These are phyloP conservation scores for Hymenoscyphus linearis DNA, from an alignment of 2,329 filamentous ascomycete genomes.

Conservation along the genomic window DNA sequence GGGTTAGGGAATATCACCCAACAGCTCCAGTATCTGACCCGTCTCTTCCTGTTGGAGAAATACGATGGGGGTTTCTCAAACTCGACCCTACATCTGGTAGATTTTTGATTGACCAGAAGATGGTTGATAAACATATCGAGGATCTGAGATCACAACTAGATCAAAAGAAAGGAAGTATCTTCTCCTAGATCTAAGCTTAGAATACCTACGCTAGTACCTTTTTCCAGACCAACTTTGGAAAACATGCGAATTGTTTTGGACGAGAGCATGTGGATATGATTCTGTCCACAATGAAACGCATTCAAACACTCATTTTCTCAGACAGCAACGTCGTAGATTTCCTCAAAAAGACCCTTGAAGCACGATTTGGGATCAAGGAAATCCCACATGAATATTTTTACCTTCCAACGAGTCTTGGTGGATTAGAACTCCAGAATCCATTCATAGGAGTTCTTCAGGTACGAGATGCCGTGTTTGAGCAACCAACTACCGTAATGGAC, in stretches of 20 bases:
- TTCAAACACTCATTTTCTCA: constrained; percentile 46
- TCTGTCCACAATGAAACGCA: constrained; percentile 44
- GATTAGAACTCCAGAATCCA: constrained; percentile 37
- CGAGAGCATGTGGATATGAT: constrained; percentile 51
- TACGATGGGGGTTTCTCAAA: constrained; percentile 54
- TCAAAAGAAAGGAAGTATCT: constrained; percentile 44
- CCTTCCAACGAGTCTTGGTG: constrained; percentile 37
- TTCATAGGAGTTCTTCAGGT: constrained; percentile 34
- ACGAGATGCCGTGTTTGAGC: constrained; percentile 23
- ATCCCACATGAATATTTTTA: constrained; percentile 40
- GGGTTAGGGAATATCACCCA: constrained; percentile 30
- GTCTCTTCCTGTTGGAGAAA: constrained; percentile 45
- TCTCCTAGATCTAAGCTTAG: constrained; percentile 56
- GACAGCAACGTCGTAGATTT: constrained; percentile 40
- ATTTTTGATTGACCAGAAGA: constrained; percentile 49
- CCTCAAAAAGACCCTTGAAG: constrained; percentile 43
- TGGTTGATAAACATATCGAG: constrained; percentile 51
- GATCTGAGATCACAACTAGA: constrained; percentile 50
- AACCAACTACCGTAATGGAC: constrained; percentile 26
- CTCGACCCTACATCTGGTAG: constrained; percentile 44
- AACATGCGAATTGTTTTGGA: constrained; percentile 49
- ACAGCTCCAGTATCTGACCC: constrained; percentile 15
- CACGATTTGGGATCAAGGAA: constrained; percentile 41
- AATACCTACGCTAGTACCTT: constrained; percentile 53
- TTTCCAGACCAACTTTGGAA: constrained; percentile 53